Percentiles rank a stretch among this genome's conserved stretches.
These are phyloP conservation scores for Cryptococcus sp. DNA, from an alignment of 1,284 basidiomycete species.

Conservation along the genomic window DNA sequence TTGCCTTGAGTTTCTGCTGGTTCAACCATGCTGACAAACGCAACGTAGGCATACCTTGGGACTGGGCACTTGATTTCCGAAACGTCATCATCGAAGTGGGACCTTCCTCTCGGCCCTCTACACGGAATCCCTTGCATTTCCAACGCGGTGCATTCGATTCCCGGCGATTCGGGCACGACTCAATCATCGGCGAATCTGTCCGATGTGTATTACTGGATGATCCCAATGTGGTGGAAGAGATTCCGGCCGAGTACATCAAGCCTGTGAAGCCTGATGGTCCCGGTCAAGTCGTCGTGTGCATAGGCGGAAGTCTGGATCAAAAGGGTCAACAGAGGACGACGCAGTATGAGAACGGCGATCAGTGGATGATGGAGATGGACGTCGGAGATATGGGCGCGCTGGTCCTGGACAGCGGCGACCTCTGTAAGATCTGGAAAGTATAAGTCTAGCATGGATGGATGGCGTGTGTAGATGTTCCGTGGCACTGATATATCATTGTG, in stretches of 20 bases:
- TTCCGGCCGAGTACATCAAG: conserved; percentile 44
- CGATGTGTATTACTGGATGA: conserved; percentile 33
- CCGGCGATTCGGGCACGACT: conserved; percentile 39
- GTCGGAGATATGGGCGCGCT: conserved; percentile 31
- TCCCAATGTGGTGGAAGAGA: conserved; percentile 27
- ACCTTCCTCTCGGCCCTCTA: conserved; percentile 29
- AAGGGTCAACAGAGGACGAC: conserved; percentile 46
- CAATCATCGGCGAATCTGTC: conserved; percentile 26
- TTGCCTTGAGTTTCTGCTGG: not conserved
- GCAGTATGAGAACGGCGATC: conserved; percentile 36
- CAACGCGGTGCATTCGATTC: conserved; percentile 44
- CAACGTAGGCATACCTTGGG: conserved; percentile 32
- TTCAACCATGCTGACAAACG: not conserved
- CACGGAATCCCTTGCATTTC: conserved; percentile 47
- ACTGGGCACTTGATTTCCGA: conserved; percentile 52
- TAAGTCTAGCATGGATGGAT: not conserved
- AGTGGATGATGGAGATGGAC: conserved; percentile 51
- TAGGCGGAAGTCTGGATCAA: conserved; percentile 28
- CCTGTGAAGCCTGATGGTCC: conserved; percentile 39
- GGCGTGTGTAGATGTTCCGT: not conserved
- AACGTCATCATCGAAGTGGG: conserved; percentile 49
- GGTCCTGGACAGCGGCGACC: conserved; percentile 35
- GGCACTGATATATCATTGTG: not conserved
- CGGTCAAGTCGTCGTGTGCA: conserved; percentile 42
- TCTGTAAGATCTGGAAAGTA: conserved; percentile 47